A percentile compares a stretch with the other conserved stretches of the same genome.
These are phyloP conservation scores for Tothia fuscella DNA, from an alignment of 2,329 filamentous ascomycete genomes.

Conservation along the genomic window DNA sequence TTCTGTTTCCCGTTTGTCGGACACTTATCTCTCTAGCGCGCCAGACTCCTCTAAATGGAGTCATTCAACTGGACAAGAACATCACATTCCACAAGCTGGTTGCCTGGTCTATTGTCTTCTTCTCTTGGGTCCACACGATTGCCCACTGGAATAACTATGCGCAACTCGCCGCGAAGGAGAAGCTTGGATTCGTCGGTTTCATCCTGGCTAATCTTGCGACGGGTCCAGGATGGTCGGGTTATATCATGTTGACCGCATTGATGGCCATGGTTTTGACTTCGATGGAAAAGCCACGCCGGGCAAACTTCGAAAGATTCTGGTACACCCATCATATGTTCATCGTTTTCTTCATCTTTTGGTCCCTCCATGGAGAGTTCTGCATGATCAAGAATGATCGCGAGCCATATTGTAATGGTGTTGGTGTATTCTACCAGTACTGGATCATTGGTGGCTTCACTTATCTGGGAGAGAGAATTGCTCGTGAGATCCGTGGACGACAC, in stretches of 20 bases:
- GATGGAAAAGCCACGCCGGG: constrained; percentile 62
- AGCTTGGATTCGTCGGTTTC: constrained; percentile 67
- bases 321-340: constrained; percentile 83
- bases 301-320: constrained; percentile 85
- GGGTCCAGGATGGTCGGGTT: constrained; percentile 76
- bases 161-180: constrained; percentile 61
- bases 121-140: constrained; percentile 75
- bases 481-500: constrained; percentile 68
- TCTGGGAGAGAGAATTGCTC: constrained; percentile 63
- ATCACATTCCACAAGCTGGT: constrained; percentile 79
- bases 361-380: constrained; percentile 79
- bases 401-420: constrained; percentile 63
- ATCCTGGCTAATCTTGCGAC: constrained; percentile 65
- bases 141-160: constrained; percentile 83
- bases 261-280: constrained; percentile 71
- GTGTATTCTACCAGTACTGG: constrained; percentile 86
- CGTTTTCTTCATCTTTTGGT: constrained; percentile 83
- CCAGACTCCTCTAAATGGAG: constrained; percentile 71
- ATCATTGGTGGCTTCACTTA: constrained; percentile 74
- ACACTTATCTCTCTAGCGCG: constrained; percentile 72
- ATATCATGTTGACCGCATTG: constrained; percentile 67
- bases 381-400: constrained; percentile 80
- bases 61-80: constrained; percentile 82
- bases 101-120: constrained; percentile 81
- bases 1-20: constrained; percentile 61